These are phyloP conservation scores for Leccinum angustisporum DNA, from an alignment of 1,284 basidiomycete species.

Conservation along the genomic window DNA sequence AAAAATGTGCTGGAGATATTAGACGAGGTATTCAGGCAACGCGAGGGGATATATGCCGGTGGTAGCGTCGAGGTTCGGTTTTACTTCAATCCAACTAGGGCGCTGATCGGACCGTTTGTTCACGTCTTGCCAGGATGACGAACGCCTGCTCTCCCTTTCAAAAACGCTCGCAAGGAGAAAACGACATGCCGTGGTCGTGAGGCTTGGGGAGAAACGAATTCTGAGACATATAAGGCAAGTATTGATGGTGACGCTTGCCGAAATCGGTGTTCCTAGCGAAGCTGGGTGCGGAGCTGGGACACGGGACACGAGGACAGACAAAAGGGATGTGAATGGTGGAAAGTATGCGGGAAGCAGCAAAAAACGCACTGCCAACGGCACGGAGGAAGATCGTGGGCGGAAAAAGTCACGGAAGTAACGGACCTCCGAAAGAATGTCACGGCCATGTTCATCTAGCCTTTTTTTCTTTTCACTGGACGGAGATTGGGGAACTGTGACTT, in stretches of 20 bases:
- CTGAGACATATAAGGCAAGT: constrained; percentile 43
- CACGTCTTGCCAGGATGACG: constrained; percentile 48
- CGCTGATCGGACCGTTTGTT: neutral
- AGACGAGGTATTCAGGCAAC: constrained; percentile 47
- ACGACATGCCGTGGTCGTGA: constrained; percentile 68
- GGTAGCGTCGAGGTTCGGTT: constrained; percentile 23
- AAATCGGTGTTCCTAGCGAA: constrained; percentile 1
- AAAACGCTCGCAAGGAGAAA: constrained; percentile 45
- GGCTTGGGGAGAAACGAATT: constrained; percentile 80
- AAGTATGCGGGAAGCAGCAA: neutral
- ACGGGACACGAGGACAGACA: neutral
- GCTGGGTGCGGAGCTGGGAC: neutral
- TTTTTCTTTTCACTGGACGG: neutral
- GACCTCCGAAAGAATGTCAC: neutral
- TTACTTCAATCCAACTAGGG: neutral
- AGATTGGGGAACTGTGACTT: neutral
- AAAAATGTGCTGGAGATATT: constrained; percentile 46
- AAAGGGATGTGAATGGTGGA: neutral
- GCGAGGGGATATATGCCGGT: constrained; percentile 52
- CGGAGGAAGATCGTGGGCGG: constrained; percentile 3
- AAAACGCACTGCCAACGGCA: constrained; percentile 18
- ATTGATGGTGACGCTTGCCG: constrained; percentile 13
- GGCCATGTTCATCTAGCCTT: neutral
- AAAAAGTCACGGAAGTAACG: constrained; percentile 27
- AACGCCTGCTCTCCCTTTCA: constrained; percentile 37